phyloP scores from a whole-genome alignment of 495 filamentous ascomycete genomes.

The Tuber umbilicatum region DNA sequence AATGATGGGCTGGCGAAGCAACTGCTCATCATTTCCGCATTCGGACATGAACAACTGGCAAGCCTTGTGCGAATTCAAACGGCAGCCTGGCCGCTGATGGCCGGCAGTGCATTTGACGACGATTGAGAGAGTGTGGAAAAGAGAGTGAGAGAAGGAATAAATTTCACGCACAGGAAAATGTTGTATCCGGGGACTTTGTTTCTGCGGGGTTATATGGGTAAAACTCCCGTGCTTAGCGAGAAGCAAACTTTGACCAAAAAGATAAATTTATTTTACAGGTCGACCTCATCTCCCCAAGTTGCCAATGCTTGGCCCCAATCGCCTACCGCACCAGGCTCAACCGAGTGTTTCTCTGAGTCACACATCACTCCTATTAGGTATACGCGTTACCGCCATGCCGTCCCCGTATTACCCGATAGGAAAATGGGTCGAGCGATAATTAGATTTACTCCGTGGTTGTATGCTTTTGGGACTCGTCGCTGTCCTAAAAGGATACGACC shows the following conservation, averaged over 20 bases:
- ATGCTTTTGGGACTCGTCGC: not conserved
- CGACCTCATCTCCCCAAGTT: not conserved
- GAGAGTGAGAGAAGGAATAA: not conserved
- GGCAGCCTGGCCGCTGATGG: not conserved
- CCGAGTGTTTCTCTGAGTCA: not conserved
- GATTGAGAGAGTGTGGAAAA: not conserved
- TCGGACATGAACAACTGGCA: not conserved
- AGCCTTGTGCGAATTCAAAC: not conserved
- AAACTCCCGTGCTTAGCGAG: not conserved
- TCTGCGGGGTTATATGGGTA: not conserved
- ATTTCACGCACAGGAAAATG: not conserved
- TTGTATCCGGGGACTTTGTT: not conserved
- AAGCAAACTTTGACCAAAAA: not conserved
- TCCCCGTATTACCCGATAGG: not conserved
- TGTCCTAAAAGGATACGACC: not conserved
- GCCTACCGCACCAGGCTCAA: not conserved
- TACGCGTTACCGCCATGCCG: not conserved
- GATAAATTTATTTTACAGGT: too few relatives aligned
- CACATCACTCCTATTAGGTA: not conserved
- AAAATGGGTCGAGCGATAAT: not conserved
- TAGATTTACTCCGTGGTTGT: not conserved
- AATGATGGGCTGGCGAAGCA: not conserved
- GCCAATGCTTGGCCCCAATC: not conserved
- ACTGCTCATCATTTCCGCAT: constrained; percentile 1
- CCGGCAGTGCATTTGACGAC: not conserved